Base-by-base conservation (phyloP, 441 rosid species). In the Pelargonium fulgidum region DNA sequence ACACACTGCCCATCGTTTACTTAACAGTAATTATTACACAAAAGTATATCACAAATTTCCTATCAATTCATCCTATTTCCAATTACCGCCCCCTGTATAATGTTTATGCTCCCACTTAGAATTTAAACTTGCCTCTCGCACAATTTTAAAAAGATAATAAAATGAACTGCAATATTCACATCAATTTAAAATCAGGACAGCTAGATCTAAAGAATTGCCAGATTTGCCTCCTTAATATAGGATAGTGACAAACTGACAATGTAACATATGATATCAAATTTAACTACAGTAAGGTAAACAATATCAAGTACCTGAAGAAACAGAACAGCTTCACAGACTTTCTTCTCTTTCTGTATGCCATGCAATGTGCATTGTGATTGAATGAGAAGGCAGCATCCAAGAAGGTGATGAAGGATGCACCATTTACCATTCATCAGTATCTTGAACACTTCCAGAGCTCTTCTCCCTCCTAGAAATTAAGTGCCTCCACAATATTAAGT, bases 351-450 rank as follows among this genome's bases (percentile, higher is more conserved):
- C 78, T 72, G 50, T 70, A 75, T 56, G 73, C 92, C 87, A 70
- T 84, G 84, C 52, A 82, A 80, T 68, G 83, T 85, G 76, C 81
- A 82, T 59, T 83, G 89, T 19, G 89, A 89, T 81, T 91, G 96
- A 73, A 86, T 89, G 72, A 95, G 93, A 79, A 88, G 81, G 87
- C 97, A 91, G 76, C 92, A 90, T 71, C 98, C 99, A 69, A 88
- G 79, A 75, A 92, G 93, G 84, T 95, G 98, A 75, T 95, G 97
- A 78, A 89, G 90, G 47, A 89, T 72, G 69, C 90, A 88, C 99
- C 98, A 95, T 75, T 88, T 86, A 75, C 93, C 92, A n/a, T n/a
- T n/a, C n/a, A 54, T 79, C 83, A 70, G 70, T 66, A 73, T 86
- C 92, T 85, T 90, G 98, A 69, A 89, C 78, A 72, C 88, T 85